Evolutionary conservation across 1,284 basidiomycete genomes (phyloP).

Genomic region (Lentinula novae-zelandiae): DNA sequence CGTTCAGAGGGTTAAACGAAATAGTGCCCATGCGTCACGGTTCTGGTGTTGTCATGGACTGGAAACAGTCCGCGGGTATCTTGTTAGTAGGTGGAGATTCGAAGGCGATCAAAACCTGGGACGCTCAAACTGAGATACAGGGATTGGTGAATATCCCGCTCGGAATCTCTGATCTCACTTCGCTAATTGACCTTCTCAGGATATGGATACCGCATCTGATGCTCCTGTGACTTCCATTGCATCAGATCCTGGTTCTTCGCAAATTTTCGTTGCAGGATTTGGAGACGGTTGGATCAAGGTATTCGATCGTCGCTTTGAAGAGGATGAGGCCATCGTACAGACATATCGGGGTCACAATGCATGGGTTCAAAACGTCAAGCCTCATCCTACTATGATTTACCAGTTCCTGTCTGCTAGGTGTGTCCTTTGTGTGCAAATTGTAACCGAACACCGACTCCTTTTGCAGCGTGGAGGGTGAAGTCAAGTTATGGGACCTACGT

Average conservation of each 20-base stretch:
- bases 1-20: constrained; percentile 89
- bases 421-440: constrained; percentile 15
- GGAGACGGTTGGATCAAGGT: constrained; percentile 90
- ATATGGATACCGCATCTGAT: constrained; percentile 86
- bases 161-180: not conserved
- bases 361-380: constrained; percentile 91
- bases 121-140: constrained; percentile 88
- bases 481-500: constrained; percentile 92
- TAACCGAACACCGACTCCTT: not conserved
- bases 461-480: constrained; percentile 81
- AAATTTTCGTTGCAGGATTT: constrained; percentile 88
- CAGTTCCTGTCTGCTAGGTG: constrained; percentile 92
- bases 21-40: constrained; percentile 71
- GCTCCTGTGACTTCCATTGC: constrained; percentile 86
- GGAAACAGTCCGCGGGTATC: constrained; percentile 89
- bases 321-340: constrained; percentile 82
- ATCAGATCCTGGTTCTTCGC: constrained; percentile 76
- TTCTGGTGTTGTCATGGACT: constrained; percentile 85
- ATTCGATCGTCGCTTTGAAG: constrained; percentile 87
- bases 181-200: constrained; percentile 39
- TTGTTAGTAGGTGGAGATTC: constrained; percentile 91
- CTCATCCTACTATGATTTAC: constrained; percentile 71
- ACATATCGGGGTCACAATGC: constrained; percentile 82
- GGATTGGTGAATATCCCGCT: constrained; percentile 54
- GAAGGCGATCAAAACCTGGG: constrained; percentile 89